These are phyloP conservation scores for Cinnamomum chago DNA, from an alignment of 164 flowering plant genomes.

Conservation along the genomic window DNA sequence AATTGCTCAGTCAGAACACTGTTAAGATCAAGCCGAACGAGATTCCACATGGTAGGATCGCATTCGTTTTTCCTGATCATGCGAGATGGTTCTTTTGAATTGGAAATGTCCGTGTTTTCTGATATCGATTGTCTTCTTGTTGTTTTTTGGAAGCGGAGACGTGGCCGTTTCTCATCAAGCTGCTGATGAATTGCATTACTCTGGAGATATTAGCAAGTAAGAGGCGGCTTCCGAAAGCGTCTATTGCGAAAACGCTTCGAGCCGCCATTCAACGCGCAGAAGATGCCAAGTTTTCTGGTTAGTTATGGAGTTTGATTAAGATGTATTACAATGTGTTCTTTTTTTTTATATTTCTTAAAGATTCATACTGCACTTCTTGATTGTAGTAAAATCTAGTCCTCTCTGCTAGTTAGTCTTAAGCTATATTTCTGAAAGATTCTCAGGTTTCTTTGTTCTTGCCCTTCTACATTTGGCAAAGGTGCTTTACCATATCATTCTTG, in stretches of 20 bases:
- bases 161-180: constrained; percentile 78
- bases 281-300: constrained; percentile 56
- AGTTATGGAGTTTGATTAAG: neutral
- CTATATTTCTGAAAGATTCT: too few relatives aligned
- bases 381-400: too few relatives aligned
- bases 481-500: too few relatives aligned
- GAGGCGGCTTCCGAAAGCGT: constrained; percentile 53
- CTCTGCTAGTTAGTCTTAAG: too few relatives aligned
- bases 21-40: constrained; percentile 52
- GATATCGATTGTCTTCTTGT: neutral
- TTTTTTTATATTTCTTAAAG: too few relatives aligned
- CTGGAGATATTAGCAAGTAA: constrained; percentile 66
- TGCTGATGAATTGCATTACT: constrained; percentile 54
- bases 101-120: neutral
- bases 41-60: constrained; percentile 55
- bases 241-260: constrained; percentile 76
- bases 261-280: constrained; percentile 63
- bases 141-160: constrained; percentile 68
- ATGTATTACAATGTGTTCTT: neutral
- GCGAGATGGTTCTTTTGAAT: neutral
- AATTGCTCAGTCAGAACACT: constrained; percentile 52
- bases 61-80: neutral
- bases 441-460: too few relatives aligned
- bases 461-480: too few relatives aligned
- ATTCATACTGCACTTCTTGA: too few relatives aligned